phyloP scores from a whole-genome alignment of 805 yeast species.

The Starmerella cellae region DNA sequence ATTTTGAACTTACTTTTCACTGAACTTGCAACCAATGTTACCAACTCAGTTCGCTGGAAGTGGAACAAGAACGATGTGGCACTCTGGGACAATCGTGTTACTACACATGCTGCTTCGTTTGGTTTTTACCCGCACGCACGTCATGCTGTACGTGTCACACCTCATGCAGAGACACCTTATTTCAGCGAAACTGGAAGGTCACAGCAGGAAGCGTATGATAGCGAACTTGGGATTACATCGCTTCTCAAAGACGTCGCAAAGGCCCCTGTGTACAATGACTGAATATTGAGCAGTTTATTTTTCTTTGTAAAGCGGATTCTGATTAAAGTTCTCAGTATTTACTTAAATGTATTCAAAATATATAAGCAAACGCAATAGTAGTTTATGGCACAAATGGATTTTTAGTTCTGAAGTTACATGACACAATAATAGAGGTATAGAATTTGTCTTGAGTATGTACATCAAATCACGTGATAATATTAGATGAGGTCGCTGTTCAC shows the following conservation, averaged over 20 bases:
- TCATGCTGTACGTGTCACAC: conserved; percentile 63
- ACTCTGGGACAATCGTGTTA: conserved; percentile 67
- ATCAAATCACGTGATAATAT: too few relatives aligned
- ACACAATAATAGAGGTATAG: too few relatives aligned
- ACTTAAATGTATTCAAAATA: too few relatives aligned
- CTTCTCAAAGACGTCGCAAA: conserved; percentile 24
- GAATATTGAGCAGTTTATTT: too few relatives aligned
- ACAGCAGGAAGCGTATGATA: conserved; percentile 20
- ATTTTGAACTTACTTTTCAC: conserved; percentile 42
- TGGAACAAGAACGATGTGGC: conserved; percentile 64
- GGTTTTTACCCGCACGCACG: conserved; percentile 62
- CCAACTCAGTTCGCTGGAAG: conserved; percentile 53
- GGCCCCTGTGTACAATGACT: conserved; percentile 25
- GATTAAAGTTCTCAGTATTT: too few relatives aligned
- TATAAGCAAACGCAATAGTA: too few relatives aligned
- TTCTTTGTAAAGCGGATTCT: too few relatives aligned
- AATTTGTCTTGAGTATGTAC: too few relatives aligned
- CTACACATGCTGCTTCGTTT: conserved; percentile 52
- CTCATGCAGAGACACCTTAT: conserved; percentile 58
- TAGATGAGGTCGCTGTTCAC: too few relatives aligned
- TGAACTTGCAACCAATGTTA: conserved; percentile 41
- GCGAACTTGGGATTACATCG: conserved; percentile 19
- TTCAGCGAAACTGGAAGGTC: conserved; percentile 21
- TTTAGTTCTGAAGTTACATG: too few relatives aligned
- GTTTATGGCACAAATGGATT: too few relatives aligned